These are phyloP conservation scores for Scedosporium boydii DNA, from an alignment of 2,329 filamentous ascomycete species.

Conservation along the genomic window DNA sequence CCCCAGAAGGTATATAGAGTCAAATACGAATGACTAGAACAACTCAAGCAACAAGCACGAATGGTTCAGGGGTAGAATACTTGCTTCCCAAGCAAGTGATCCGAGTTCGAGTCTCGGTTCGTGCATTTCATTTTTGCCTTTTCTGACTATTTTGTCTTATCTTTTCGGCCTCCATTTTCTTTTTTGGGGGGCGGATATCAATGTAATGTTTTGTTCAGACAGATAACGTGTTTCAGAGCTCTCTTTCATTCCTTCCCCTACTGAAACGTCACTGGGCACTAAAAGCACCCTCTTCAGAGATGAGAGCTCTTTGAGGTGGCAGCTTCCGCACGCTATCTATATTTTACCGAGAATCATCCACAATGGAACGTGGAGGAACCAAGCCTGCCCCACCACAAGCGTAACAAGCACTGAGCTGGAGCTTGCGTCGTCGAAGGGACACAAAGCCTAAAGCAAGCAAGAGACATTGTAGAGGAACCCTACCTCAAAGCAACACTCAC, in stretches of 20 bases:
- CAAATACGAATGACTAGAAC: neutral
- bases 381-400: conserved; percentile 2
- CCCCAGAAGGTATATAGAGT: neutral
- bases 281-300: too few relatives aligned
- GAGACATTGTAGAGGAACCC: neutral
- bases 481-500: neutral
- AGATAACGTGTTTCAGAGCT: neutral
- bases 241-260: neutral
- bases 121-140: conserved; percentile 1
- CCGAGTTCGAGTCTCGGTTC: conserved; percentile 6
- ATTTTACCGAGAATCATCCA: conserved; percentile 1
- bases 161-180: neutral
- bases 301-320: neutral
- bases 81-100: conserved; percentile 7
- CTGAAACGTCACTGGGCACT: too few relatives aligned
- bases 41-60: neutral
- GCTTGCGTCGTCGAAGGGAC: neutral
- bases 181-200: neutral
- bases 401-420: neutral
- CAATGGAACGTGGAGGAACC: neutral
- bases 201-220: too few relatives aligned
- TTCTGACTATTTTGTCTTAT: neutral
- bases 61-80: conserved; percentile 6
- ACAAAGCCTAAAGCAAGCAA: neutral
- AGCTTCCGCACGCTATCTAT: neutral